Evolutionary conservation across 1,139 yeast species (phyloP).

Genomic region (Scheffersomyces cryptocercus): DNA sequence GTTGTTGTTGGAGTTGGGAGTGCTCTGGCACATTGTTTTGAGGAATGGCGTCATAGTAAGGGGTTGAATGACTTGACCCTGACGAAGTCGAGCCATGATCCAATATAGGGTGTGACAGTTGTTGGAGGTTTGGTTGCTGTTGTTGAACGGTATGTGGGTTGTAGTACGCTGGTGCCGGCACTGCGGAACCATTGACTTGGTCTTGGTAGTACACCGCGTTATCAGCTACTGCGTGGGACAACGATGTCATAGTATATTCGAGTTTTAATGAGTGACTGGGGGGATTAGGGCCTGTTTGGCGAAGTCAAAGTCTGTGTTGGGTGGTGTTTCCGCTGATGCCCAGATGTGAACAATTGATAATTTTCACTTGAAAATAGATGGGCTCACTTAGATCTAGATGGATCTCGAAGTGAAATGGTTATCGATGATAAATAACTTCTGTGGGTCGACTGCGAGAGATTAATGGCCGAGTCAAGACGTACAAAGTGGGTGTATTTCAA

Average conservation of each 20-base stretch:
- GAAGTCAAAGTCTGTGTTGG: no score
- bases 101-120: conserved; percentile 1
- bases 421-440: no score
- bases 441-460: no score
- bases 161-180: conserved; percentile 23
- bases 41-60: conserved; percentile 12
- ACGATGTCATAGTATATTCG: conserved; percentile 28
- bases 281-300: not conserved
- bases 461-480: no score
- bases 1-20: conserved; percentile 10
- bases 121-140: conserved; percentile 10
- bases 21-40: conserved; percentile 6
- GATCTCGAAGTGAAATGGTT: no score
- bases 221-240: conserved; percentile 33
- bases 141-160: conserved; percentile 18
- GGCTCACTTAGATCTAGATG: no score
- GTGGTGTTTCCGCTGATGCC: no score
- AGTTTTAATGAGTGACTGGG: not conserved
- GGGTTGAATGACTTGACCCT: conserved; percentile 11
- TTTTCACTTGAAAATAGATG: no score
- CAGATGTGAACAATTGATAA: no score
- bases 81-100: conserved; percentile 12
- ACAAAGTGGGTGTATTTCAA: no score
- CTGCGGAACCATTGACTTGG: conserved; percentile 12
- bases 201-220: conserved; percentile 29